Conservation (phyloP, 2,329 filamentous ascomycete genomes). For the Diaporthe helianthi region DNA sequence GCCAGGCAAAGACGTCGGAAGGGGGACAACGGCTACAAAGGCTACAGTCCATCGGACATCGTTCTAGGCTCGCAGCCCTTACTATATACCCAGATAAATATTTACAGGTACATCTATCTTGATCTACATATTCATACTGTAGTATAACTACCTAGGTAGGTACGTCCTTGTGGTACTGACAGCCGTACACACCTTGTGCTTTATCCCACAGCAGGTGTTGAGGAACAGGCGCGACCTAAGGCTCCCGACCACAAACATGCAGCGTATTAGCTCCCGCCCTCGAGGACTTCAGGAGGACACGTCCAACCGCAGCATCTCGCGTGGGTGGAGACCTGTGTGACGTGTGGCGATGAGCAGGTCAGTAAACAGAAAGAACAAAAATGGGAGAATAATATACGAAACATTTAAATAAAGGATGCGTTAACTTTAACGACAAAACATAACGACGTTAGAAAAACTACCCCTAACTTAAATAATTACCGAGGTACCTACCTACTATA, state of each 20-base stretch:
- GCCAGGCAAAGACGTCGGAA: constrained; percentile 9
- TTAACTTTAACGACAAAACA: not conserved
- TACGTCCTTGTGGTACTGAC: not conserved
- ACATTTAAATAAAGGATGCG: too few species aligned
- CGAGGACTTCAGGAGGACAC: not conserved
- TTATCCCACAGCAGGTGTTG: not conserved
- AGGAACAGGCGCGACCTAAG: not conserved
- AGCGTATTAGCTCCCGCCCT: not conserved
- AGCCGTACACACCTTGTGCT: not conserved
- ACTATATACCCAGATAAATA: not conserved
- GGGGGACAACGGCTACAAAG: not conserved
- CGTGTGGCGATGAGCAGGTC: not conserved
- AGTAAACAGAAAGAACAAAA: not conserved
- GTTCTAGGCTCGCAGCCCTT: not conserved
- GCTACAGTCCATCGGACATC: not conserved
- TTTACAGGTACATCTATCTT: too few species aligned
- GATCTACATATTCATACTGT: not conserved
- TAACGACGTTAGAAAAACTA: not conserved
- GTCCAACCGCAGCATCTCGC: not conserved
- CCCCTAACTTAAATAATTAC: not conserved
- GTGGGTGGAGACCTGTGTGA: not conserved
- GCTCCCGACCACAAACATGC: not conserved
- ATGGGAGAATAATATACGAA: too few species aligned
- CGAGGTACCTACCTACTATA: too few species aligned
- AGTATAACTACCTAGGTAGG: not conserved